These are phyloP conservation scores for Nepenthes alata DNA, from an alignment of 179 eudicot species.

Conservation along the genomic window DNA sequence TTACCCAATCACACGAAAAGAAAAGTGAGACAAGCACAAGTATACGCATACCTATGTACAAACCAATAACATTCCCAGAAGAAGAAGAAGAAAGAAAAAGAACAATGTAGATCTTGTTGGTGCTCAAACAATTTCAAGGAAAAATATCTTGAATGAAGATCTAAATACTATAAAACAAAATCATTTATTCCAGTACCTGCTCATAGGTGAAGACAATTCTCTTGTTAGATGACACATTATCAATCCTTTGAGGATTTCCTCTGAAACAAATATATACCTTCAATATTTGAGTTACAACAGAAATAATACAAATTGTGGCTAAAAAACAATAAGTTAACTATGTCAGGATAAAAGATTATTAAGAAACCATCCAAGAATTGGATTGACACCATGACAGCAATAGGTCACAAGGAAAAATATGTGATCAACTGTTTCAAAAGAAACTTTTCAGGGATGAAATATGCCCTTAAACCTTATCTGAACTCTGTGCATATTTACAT, in stretches of 20 bases:
- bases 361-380: not conserved
- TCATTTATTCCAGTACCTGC: constrained; percentile 45
- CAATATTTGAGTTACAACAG: not conserved
- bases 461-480: too few species aligned
- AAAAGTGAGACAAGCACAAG: too few species aligned
- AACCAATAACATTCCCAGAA: not conserved
- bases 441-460: too few species aligned
- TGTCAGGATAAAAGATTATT: not conserved
- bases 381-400: not conserved
- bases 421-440: too few species aligned
- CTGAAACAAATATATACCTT: constrained; percentile 25
- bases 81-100: not conserved
- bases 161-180: not conserved
- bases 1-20: too few species aligned
- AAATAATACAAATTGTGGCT: not conserved
- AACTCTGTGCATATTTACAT: too few species aligned
- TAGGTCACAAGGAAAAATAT: too few species aligned
- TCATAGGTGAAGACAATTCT: constrained; percentile 87
- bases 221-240: constrained; percentile 68
- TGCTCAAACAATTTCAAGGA: not conserved
- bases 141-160: not conserved
- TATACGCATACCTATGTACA: too few species aligned
- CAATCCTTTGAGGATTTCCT: constrained; percentile 93
- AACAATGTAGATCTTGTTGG: not conserved
- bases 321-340: not conserved